Percentiles rank a stretch among this genome's conserved stretches.
phyloP scores from a whole-genome alignment of 108 stramenopile genomes.

The Bacterosira constricta region DNA sequence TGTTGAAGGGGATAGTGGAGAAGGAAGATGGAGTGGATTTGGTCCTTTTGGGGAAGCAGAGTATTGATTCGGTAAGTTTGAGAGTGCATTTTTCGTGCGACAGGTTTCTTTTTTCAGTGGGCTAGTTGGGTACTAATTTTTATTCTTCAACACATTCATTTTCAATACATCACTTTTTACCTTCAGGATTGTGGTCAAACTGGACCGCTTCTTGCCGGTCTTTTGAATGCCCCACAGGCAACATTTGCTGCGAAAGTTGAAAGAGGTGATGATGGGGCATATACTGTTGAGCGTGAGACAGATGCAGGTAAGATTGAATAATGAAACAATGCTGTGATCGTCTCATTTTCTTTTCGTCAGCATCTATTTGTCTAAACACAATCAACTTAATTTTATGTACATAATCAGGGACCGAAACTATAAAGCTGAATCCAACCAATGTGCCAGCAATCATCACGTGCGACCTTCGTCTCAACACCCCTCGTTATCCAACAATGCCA shows the following conservation, averaged over 20 bases:
- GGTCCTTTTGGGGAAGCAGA: conserved; percentile 97
- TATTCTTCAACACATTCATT: neutral
- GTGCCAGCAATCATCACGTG: conserved; percentile 96
- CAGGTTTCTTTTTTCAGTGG: neutral
- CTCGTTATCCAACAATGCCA: conserved; percentile 98
- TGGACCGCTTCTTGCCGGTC: conserved; percentile 92
- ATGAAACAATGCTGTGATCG: neutral
- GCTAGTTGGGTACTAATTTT: too few species aligned
- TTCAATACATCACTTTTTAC: neutral
- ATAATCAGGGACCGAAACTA: conserved; percentile 73
- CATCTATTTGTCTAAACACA: neutral
- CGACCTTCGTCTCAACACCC: conserved; percentile 98
- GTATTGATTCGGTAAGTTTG: conserved; percentile 91
- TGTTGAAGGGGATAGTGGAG: conserved; percentile 84
- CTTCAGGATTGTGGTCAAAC: conserved; percentile 83
- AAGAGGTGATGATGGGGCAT: conserved; percentile 59
- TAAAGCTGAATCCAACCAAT: conserved; percentile 51
- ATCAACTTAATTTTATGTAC: neutral
- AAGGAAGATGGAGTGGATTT: conserved; percentile 83
- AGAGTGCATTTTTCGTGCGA: neutral
- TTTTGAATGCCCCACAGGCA: conserved; percentile 95
- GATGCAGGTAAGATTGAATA: conserved; percentile 79
- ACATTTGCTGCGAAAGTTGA: conserved; percentile 96
- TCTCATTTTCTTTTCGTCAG: neutral
- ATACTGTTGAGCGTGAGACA: conserved; percentile 96